A percentile compares a stretch with the other conserved stretches of the same genome.
Evolutionary conservation across 148 eudicot genomes (phyloP).

Genomic region (Diospyros lotus): DNA sequence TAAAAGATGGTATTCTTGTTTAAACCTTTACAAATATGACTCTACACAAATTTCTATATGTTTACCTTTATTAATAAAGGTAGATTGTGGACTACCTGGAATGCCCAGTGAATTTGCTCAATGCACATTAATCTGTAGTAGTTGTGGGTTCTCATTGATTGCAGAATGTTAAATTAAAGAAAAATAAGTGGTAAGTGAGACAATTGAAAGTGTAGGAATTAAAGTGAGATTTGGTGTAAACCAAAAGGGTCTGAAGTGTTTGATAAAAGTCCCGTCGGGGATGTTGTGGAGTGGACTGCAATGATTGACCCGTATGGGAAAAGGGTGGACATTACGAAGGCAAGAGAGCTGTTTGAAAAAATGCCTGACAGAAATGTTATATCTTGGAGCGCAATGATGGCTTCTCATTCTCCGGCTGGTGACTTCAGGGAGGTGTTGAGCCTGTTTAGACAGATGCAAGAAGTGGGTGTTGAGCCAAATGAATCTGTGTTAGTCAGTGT

Average conservation of each 20-base stretch:
- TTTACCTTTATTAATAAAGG: no score
- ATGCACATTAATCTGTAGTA: no score
- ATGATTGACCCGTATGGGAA: conserved; percentile 44
- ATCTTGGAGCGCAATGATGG: conserved; percentile 45
- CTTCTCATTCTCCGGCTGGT: conserved; percentile 23
- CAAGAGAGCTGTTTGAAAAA: conserved; percentile 27
- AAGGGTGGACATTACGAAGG: conserved; percentile 28
- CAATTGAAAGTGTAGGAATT: no score
- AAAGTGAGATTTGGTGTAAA: no score
- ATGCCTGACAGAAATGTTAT: conserved; percentile 40
- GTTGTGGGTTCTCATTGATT: no score
- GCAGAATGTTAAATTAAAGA: no score
- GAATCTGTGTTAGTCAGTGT: conserved; percentile 38
- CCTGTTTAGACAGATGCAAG: conserved; percentile 30
- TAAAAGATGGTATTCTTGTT: no score
- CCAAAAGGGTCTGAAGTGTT: conserved; percentile 14
- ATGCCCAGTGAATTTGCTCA: no score
- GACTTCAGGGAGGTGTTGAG: conserved; percentile 30
- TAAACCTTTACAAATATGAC: no score
- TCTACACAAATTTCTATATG: no score
- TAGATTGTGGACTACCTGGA: no score
- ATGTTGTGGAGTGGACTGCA: conserved; percentile 40
- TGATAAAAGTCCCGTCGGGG: conserved; percentile 34
- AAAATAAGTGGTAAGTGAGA: no score
- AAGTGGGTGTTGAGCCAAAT: conserved; percentile 25